These are phyloP conservation scores for Boletus calvinii DNA, from an alignment of 1,284 basidiomycete species.

Conservation along the genomic window DNA sequence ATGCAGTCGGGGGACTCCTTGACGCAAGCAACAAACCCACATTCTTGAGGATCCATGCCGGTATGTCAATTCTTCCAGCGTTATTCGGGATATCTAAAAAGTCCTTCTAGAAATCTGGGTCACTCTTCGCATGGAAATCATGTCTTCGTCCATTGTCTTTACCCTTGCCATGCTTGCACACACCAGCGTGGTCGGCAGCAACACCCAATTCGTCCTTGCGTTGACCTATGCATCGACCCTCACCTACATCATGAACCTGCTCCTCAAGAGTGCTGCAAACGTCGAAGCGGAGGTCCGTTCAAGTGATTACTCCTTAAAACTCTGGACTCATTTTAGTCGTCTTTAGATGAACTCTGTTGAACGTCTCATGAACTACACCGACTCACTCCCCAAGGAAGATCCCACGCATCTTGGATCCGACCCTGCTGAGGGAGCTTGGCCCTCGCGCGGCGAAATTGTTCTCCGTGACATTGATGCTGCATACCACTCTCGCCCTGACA, in stretches of 20 bases:
- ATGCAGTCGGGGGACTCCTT: conserved; percentile 22
- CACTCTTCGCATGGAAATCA: conserved; percentile 31
- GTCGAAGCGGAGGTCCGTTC: conserved; percentile 32
- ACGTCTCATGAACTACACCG: conserved; percentile 30
- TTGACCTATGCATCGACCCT: conserved; percentile 30
- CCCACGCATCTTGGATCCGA: conserved; percentile 24
- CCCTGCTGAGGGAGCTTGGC: conserved; percentile 25
- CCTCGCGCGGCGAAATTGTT: conserved; percentile 27
- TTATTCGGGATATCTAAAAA: conserved; percentile 5
- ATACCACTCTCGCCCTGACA: conserved; percentile 79
- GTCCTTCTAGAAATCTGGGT: conserved; percentile 32
- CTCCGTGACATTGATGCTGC: conserved; percentile 55
- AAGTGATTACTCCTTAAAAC: neutral
- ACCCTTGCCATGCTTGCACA: conserved; percentile 31
- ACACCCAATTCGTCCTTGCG: conserved; percentile 27
- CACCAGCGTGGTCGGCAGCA: conserved; percentile 24
- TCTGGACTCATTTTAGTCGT: conserved; percentile 3
- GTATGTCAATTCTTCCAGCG: conserved; percentile 15
- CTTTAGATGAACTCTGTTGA: conserved; percentile 34
- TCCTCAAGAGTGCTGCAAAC: conserved; percentile 30
- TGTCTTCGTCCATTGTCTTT: conserved; percentile 30
- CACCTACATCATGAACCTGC: conserved; percentile 34
- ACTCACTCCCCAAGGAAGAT: conserved; percentile 27
- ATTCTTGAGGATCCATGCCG: conserved; percentile 28
- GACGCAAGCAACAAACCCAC: conserved; percentile 31